phyloP scores from a whole-genome alignment of 805 yeast species.

The Metahyphopichia silvanorum region DNA sequence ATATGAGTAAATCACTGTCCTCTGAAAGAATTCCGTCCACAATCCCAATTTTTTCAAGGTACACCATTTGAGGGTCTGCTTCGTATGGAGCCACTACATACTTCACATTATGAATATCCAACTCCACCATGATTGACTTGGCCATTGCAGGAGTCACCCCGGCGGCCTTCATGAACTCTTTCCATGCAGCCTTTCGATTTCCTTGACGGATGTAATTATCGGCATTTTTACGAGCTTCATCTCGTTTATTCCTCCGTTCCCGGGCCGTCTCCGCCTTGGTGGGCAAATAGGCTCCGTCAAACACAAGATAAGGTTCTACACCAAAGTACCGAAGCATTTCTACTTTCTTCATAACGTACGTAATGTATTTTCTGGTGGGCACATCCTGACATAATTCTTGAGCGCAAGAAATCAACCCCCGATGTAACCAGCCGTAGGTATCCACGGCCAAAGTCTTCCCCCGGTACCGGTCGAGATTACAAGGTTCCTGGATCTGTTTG shows the following conservation, averaged over 20 bases:
- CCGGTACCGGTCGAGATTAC: slow-evolving; percentile 54
- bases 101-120: slow-evolving; percentile 54
- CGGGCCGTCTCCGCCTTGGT: slow-evolving; percentile 72
- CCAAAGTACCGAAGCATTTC: slow-evolving; percentile 64
- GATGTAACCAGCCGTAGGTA: slow-evolving; percentile 95
- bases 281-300: slow-evolving; percentile 88
- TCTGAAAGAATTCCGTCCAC: slow-evolving; percentile 89
- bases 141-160: slow-evolving; percentile 92
- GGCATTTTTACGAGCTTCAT: slow-evolving; percentile 57
- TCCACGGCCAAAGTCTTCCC: slow-evolving; percentile 90
- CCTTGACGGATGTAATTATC: slow-evolving; percentile 49
- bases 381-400: slow-evolving; percentile 68
- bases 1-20: slow-evolving; percentile 87
- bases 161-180: slow-evolving; percentile 72
- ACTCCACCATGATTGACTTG: slow-evolving; percentile 70
- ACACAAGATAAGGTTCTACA: slow-evolving; percentile 81
- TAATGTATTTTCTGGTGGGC: slow-evolving; percentile 71
- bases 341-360: slow-evolving; percentile 64
- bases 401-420: slow-evolving; percentile 80
- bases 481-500: slow-evolving; percentile 65
- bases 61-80: slow-evolving; percentile 97
- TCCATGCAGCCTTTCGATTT: slow-evolving; percentile 57
- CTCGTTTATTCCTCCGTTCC: slow-evolving; percentile 58
- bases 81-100: slow-evolving; percentile 97
- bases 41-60: slow-evolving; percentile 66